These are phyloP conservation scores for Schoenoplectus tabernaemontani DNA, from an alignment of 202 grass and related monocot genomes.

Conservation along the genomic window DNA sequence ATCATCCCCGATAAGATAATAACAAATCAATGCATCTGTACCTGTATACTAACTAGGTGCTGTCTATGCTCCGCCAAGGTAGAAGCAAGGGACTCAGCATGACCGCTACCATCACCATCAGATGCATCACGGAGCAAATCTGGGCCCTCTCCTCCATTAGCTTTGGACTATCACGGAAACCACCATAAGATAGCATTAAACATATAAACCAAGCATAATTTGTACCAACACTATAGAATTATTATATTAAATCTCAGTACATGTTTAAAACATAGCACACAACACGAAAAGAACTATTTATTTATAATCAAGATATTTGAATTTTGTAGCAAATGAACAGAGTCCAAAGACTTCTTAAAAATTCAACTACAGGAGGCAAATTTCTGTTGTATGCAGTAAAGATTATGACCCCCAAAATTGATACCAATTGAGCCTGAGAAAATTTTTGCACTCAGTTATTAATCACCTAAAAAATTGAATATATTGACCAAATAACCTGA, in stretches of 20 bases:
- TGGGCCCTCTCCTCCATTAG: conserved; percentile 94
- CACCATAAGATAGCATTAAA: not conserved
- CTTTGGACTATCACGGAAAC: conserved; percentile 61
- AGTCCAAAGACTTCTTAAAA: not conserved
- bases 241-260: not conserved
- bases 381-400: not conserved
- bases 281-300: not conserved
- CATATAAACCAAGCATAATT: not conserved
- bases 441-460: not conserved
- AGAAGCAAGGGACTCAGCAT: conserved; percentile 76
- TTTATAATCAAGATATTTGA: not conserved
- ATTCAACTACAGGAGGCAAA: not conserved
- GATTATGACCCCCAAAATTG: not conserved
- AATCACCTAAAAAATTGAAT: not conserved
- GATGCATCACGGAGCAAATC: conserved; percentile 77
- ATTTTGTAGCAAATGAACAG: not conserved
- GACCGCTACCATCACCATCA: conserved; percentile 56
- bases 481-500: not conserved
- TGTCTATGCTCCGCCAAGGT: conserved; percentile 94
- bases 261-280: not conserved
- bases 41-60: conserved; percentile 98
- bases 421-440: not conserved
- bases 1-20: not conserved
- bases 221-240: not conserved
- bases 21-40: conserved; percentile 21